Percentiles rank a stretch among this genome's conserved stretches.
Evolutionary conservation across 192 early-diverging fungal species (phyloP).

Genomic region (Umbelopsis sp.): DNA sequence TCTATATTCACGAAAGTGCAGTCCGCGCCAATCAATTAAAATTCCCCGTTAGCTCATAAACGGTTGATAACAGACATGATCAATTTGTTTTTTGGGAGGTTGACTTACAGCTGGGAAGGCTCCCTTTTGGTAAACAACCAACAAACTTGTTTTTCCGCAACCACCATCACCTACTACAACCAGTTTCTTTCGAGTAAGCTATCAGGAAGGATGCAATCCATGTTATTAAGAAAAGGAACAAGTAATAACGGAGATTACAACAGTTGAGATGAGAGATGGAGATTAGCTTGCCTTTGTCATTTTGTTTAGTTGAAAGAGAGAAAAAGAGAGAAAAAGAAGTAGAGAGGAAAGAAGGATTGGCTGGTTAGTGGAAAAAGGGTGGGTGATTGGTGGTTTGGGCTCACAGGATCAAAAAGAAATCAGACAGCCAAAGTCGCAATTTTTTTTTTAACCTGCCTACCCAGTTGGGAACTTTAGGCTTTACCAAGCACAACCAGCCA

Average conservation of each 20-base stretch:
- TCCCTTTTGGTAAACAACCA: constrained; percentile 74
- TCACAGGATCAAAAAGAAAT: constrained; percentile 14
- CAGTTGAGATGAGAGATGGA: not conserved
- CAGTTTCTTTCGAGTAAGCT: constrained; percentile 56
- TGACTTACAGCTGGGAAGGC: constrained; percentile 78
- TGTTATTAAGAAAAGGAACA: not conserved
- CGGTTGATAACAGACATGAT: not conserved
- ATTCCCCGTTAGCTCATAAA: not conserved
- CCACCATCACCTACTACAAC: constrained; percentile 84
- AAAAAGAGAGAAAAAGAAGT: constrained; percentile 7
- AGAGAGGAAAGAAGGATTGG: not conserved
- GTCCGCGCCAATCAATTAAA: not conserved
- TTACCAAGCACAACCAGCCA: too few relatives aligned
- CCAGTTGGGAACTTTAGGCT: not conserved
- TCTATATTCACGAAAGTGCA: constrained; percentile 32
- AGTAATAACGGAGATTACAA: too few relatives aligned
- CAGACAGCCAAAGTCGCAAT: constrained; percentile 13
- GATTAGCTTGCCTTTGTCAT: constrained; percentile 19
- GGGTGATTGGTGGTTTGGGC: not conserved
- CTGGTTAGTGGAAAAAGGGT: not conserved
- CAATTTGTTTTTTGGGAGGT: not conserved
- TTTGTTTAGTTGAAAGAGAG: not conserved
- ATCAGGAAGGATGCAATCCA: not conserved
- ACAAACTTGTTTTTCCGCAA: constrained; percentile 78
- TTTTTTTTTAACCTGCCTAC: not conserved